Evolutionary conservation across 177 flowering plant species (phyloP), one percentile per base, ranked within the genome.

Genomic region (Vitis hybrid): DNA sequence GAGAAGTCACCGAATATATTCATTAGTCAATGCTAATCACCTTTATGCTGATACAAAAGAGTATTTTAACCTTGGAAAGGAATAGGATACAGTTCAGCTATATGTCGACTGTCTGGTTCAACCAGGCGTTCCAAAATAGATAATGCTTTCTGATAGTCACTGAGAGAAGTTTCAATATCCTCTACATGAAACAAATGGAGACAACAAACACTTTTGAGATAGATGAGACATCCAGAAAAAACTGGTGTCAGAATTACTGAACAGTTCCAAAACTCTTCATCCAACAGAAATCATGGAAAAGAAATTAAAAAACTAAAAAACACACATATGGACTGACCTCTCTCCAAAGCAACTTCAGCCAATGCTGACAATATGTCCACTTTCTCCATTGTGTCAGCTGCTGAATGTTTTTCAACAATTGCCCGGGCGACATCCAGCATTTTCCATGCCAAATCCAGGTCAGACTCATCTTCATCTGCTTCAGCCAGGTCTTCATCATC

Each of bases 11-110:
- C 32, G 2, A 65, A 65, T 19, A 40, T 2, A 49, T 49, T 15
- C 52, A 57, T 46, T 6, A 14, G 10, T 19, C 7, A 46, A 13
- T 30, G 57, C 18, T 13, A n/a, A 46, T 48, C 13, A 18, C 56
- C 11, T 17, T 11, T 21, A 18, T 49, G 14, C 10, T n/a, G 19
- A 61, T 13, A 54, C 17, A 54, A 12, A 54, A 17, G 58, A 64
- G 64, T 13, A 63, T 14, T 24, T 13, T 1, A 27, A 40, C 18
- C 51, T 27, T 0, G 30, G 4, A 3, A 27, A 51, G 21, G 13
- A 17, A 67, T 84, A 86, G 99, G 99, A 93, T 94, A 92, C 98
- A 96, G 75, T 77, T 92, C 97, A 78, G 94, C 97, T n/a, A 94
- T 75, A 49, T 72, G 83, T 52, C 99, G 88, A 71, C 83, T 87